Evolutionary conservation across 805 yeast genomes (phyloP), one percentile per base, ranked within the genome.

Genomic region (Teunomyces aglyptinius): DNA sequence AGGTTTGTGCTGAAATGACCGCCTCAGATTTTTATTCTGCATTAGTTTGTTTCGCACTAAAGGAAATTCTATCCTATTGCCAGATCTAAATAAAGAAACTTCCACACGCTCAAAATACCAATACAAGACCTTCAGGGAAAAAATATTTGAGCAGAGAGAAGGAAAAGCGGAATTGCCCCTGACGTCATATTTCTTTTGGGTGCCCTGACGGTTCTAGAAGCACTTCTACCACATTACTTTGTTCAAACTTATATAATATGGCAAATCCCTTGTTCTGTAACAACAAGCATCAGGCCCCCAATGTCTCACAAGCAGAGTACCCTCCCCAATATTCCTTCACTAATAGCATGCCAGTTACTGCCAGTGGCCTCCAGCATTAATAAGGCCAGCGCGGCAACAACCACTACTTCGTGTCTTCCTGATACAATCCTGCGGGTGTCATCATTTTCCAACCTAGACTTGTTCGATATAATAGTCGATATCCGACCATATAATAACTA

Each of bases 401-500:
- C 39, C 18, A 20, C 22, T 26, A 6, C 28, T 7, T 6, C 18
- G 12, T 3, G 39, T n/a, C 39, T 36, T 12, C 50, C 50, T 6
- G 38, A 35, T 6, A 33, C 36, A 20, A 49, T 51, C 38, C 31
- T 20, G 31, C 34, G 41, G 15, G 49, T 49, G 8, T 28, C 47
- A 7, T 41, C 43, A 8, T 38, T 51, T 4, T 18, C 35, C 3
- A 31, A 51, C 44, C 42, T 51, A 15, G 41, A 42, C 36, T 16
- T 46, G 10, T 52, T 41, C 26, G 56, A 52, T 35, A 40, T 65
- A 7, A 52, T 69, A 15, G 49, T 73, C 34, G 78, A 75, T 49
- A 64, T 65, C 16, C 58, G 79, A 18, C 71, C 76, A 4, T 73
- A 60, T 55, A 71, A 71, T 48, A 44, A 57, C 20, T 75, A 60